Evolutionary conservation across 2,329 filamentous ascomycete species (phyloP), one percentile per base, ranked within the genome.

Genomic region (Dothidotthia symphoricarpi): DNA sequence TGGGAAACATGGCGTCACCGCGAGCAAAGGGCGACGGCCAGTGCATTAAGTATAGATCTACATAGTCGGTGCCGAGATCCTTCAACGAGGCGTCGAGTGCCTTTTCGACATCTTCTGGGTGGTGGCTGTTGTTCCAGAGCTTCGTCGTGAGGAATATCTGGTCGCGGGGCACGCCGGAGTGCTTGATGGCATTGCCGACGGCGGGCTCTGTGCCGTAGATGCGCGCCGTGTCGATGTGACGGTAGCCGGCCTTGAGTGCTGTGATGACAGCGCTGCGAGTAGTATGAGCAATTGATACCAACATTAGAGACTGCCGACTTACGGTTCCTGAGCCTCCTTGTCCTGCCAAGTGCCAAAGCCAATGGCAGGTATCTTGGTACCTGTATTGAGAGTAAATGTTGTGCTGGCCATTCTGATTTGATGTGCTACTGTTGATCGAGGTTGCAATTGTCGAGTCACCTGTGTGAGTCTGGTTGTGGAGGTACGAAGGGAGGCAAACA

Each of bases 61-160:
- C 88, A 76, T 94, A 94, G 64, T 90, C 87, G 47, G 93, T 55
- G 61, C 49, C 83, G 79, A 86, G 85, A 88, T 76, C 90, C 24
- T 81, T 77, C 57, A 93, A 72, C 49, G 82, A 85, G 71, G 51
- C 79, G 74, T 52, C 93, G 69, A 94, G 87, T 58, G 81, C 82
- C 67, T 79, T 78, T 66, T 74, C 77, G 57, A 91, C 88, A 54
- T 78, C 61, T 22, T 61, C 54, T 1, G 59, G 77, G 59, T 90
- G 84, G 74, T 94, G 87, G 77, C 88, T 90, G 58, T 83, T 83
- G 74, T 90, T 89, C 88, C 88, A 95, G 37, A 95, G 81, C 76
- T 95, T 95, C 66, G 85, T 88, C 43, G 90, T 63, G 16, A 64
- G 46, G 44, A 63, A 63, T 28, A 64, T 47, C 17, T 63, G 37